phyloP scores from a whole-genome alignment of 192 early-diverging fungal species.

The Linnemannia schmuckeri region DNA sequence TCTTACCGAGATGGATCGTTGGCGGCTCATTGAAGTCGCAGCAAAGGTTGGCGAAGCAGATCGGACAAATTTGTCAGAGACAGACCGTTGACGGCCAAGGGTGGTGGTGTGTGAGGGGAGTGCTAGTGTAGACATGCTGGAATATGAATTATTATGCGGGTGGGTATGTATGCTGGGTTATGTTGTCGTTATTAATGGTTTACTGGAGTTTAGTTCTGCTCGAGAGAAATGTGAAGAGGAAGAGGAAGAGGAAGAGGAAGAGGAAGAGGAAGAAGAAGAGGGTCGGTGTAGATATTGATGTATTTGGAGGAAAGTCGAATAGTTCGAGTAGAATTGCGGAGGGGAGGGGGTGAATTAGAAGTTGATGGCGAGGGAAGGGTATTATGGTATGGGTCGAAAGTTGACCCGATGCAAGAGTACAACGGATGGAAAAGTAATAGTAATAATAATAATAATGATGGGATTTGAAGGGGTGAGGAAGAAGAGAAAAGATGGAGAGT shows the following conservation, averaged over 20 bases:
- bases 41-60: neutral
- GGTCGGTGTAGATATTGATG: no score
- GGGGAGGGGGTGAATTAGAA: neutral
- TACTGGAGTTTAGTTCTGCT: neutral
- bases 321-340: neutral
- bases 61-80: slow-evolving; percentile 3
- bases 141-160: neutral
- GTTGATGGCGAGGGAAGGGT: neutral
- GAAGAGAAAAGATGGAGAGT: slow-evolving; percentile 4
- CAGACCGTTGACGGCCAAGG: slow-evolving; percentile 10
- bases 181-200: neutral
- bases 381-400: no score
- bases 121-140: neutral
- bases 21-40: slow-evolving; percentile 7
- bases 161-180: no score
- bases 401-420: no score
- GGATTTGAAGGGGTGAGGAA: neutral
- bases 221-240: neutral
- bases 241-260: slow-evolving; percentile 7
- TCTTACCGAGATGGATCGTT: slow-evolving; percentile 43
- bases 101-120: neutral
- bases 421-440: no score
- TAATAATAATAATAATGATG: no score
- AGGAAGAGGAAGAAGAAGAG: slow-evolving; percentile 9
- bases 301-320: neutral